phyloP scores from a whole-genome alignment of 176 grass and related monocot genomes.

The Rhynchospora breviuscula region DNA sequence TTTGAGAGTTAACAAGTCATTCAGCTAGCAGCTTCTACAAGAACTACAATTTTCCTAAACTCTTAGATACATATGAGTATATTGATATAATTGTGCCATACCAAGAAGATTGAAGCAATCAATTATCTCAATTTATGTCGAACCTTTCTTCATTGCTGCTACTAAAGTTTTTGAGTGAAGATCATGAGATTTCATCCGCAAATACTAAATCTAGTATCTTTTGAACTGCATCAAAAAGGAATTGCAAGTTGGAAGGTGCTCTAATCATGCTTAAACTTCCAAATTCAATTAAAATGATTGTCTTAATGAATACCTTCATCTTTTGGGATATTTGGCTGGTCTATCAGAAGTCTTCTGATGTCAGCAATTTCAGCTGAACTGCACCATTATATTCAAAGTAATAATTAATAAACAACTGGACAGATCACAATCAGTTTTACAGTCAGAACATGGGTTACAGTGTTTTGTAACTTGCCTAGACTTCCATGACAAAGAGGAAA shows the following conservation, averaged over 20 bases:
- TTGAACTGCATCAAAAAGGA: slow-evolving; percentile 55
- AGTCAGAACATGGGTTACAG: neutral
- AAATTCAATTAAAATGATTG: neutral
- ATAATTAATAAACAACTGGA: neutral
- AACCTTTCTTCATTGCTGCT: neutral
- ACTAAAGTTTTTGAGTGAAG: neutral
- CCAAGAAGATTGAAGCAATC: neutral
- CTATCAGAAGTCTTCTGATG: slow-evolving; percentile 54
- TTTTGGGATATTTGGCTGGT: slow-evolving; percentile 82
- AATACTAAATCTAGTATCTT: slow-evolving; percentile 73
- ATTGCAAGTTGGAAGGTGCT: slow-evolving; percentile 4
- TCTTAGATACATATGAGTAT: neutral
- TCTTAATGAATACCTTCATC: slow-evolving; percentile 55
- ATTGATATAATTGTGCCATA: neutral
- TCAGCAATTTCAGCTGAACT: slow-evolving; percentile 60
- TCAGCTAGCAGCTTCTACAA: neutral
- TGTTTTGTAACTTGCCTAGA: slow-evolving; percentile 37
- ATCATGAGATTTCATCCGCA: slow-evolving; percentile 69
- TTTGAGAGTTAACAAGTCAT: no score
- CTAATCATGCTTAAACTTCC: neutral
- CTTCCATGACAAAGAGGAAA: slow-evolving; percentile 57
- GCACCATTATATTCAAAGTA: slow-evolving; percentile 24
- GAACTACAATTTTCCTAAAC: neutral
- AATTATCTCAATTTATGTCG: neutral
- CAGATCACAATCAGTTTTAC: neutral